phyloP scores from a whole-genome alignment of 179 eudicot genomes.

The Drosera spatulata region DNA sequence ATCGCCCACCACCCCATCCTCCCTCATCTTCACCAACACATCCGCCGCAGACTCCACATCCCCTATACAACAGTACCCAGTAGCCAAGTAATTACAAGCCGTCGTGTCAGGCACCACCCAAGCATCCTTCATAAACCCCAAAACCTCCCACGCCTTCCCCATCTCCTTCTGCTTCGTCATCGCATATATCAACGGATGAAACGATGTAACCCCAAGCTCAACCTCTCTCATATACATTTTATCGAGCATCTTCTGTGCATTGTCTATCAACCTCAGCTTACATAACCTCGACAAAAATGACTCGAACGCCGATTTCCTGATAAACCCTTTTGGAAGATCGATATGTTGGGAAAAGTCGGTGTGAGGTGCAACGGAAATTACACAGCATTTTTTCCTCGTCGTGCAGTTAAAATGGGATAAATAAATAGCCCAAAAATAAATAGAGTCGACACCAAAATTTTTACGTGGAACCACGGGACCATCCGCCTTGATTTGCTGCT shows the following conservation, averaged over 20 bases:
- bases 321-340: constrained; percentile 23
- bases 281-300: constrained; percentile 26
- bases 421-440: too few relatives aligned
- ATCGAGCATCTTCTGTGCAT: constrained; percentile 31
- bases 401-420: too few relatives aligned
- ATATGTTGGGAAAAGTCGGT: too few relatives aligned
- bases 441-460: too few relatives aligned
- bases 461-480: too few relatives aligned
- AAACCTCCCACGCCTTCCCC: constrained; percentile 18
- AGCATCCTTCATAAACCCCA: constrained; percentile 23
- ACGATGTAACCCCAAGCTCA: constrained; percentile 30
- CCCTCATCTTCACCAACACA: constrained; percentile 22
- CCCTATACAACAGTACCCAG: constrained; percentile 26
- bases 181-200: constrained; percentile 39
- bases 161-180: constrained; percentile 20
- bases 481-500: too few relatives aligned
- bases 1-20: constrained; percentile 34
- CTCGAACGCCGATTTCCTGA: constrained; percentile 33
- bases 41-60: constrained; percentile 22
- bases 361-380: too few relatives aligned
- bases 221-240: constrained; percentile 14
- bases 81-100: constrained; percentile 29
- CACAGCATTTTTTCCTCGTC: too few relatives aligned
- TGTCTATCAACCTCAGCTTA: constrained; percentile 16
- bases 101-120: constrained; percentile 24